Percentiles rank a stretch among this genome's conserved stretches.
These are phyloP conservation scores for Rhodamnia argentea DNA, from an alignment of 345 rosid species.

Conservation along the genomic window DNA sequence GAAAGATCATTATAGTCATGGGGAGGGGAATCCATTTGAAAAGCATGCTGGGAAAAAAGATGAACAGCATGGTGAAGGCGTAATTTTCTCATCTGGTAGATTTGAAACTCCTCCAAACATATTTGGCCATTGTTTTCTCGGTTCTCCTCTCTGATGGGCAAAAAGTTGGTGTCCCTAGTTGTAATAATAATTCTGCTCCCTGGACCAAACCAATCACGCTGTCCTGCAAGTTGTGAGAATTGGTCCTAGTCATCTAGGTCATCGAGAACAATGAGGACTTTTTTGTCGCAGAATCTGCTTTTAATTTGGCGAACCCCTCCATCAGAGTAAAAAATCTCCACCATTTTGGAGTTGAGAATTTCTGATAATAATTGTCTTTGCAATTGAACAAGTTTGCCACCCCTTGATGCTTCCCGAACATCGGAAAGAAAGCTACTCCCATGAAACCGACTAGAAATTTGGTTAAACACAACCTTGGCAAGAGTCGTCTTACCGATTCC, in stretches of 20 bases:
- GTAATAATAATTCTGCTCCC: neutral
- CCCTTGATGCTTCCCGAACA: neutral
- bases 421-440: neutral
- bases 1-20: neutral
- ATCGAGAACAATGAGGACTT: neutral
- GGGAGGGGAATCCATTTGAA: neutral
- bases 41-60: fast-evolving
- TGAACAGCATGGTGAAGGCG: neutral
- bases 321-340: neutral
- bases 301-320: neutral
- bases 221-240: neutral
- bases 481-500: neutral
- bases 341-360: neutral
- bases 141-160: neutral
- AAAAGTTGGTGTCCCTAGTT: neutral
- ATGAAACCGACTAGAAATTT: neutral
- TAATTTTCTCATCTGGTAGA: neutral
- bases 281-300: neutral
- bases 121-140: neutral
- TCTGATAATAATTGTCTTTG: neutral
- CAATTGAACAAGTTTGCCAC: neutral
- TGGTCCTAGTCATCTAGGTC: neutral
- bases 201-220: neutral
- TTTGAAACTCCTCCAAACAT: neutral
- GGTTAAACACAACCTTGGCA: neutral